Evolutionary conservation across 2,329 filamentous ascomycete genomes (phyloP), one percentile per base, ranked within the genome.

Genomic region (Cladophialophora bantiana): DNA sequence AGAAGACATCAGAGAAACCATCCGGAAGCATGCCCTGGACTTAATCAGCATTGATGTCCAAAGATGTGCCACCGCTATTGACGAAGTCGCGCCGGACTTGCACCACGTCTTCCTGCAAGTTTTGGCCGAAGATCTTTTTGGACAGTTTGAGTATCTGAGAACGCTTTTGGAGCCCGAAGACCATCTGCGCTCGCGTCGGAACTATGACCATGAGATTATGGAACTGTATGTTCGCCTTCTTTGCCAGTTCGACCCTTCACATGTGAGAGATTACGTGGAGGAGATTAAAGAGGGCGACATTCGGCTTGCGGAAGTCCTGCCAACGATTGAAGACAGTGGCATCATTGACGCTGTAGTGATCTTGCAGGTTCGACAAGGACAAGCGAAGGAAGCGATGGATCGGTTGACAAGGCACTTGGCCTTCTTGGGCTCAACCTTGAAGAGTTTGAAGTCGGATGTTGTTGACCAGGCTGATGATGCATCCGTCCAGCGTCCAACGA

Each of bases 331-430:
- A 78, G 87, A 90, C 69, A 93, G 89, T 50, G 94, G 94, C 0
- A 92, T 95, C 4, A 88, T 99, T 54, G 95, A 99, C 80, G 96
- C 94, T 4, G 94, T 93, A 0, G 92, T 99, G 6, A 88, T 97
- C 1, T 83, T 99, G 9, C 90, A 99, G 85, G 92, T 93, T 45
- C 88, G 92, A 66, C 93, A 97, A 75, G 95, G 96, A 0, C 88
- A 95, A 74, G 85, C 94, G 12, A 86, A 87, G 68, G 86, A 90
- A 73, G 95, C 93, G 5, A 96, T 99, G 90, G 85, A 89, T 64
- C 88, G 95, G 56, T 85, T 99, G 26, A 86, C 92, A n/a, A 86
- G 85, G 71, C 94, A 99, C 75, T 79, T 99, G 32, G 84, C 85
- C 42, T 94, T 90, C 0, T 83, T 99, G 0, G 90, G 96, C 76